Evolutionary conservation across 352 stramenopile genomes (phyloP).

Genomic region (Pythium rishiriense): DNA sequence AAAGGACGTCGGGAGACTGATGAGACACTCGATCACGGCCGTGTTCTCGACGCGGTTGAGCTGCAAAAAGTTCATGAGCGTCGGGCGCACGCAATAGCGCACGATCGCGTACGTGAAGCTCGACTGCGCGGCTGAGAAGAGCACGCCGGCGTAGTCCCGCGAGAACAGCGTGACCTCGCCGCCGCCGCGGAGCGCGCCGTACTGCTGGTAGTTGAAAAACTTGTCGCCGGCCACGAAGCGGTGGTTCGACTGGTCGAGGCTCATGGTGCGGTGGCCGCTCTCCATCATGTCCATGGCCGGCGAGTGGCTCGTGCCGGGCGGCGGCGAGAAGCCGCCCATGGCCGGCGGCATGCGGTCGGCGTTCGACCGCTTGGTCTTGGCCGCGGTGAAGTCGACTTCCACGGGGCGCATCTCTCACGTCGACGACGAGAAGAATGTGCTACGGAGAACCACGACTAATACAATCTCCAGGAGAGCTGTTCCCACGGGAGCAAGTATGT

Average conservation of each 20-base stretch:
- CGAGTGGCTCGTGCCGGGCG: neutral
- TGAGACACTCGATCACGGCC: conserved; percentile 63
- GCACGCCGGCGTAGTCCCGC: conserved; percentile 47
- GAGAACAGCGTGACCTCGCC: conserved; percentile 68
- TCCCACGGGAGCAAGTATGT: neutral
- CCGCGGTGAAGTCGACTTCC: conserved; percentile 9
- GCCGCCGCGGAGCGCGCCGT: conserved; percentile 60
- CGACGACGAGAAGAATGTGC: neutral
- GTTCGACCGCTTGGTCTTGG: conserved; percentile 15
- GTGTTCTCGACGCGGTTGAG: conserved; percentile 52
- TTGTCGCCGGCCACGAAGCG: conserved; percentile 51
- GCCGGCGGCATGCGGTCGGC: conserved; percentile 2
- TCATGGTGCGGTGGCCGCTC: conserved; percentile 20
- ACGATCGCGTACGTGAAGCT: conserved; percentile 65
- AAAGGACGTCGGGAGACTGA: conserved; percentile 88
- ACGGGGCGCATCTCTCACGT: conserved; percentile 5
- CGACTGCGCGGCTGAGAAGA: conserved; percentile 55
- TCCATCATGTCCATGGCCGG: conserved; percentile 19
- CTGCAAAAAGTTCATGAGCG: conserved; percentile 65
- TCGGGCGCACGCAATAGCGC: conserved; percentile 64
- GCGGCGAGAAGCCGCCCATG: conserved; percentile 10
- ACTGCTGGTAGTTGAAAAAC: conserved; percentile 73
- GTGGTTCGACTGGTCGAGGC: conserved; percentile 24
- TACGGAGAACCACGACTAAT: neutral
- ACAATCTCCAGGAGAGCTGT: neutral